Percentiles rank a stretch among this genome's conserved stretches.
phyloP scores from a whole-genome alignment of 495 filamentous ascomycete genomes.

The Annulohypoxylon maeteangense region DNA sequence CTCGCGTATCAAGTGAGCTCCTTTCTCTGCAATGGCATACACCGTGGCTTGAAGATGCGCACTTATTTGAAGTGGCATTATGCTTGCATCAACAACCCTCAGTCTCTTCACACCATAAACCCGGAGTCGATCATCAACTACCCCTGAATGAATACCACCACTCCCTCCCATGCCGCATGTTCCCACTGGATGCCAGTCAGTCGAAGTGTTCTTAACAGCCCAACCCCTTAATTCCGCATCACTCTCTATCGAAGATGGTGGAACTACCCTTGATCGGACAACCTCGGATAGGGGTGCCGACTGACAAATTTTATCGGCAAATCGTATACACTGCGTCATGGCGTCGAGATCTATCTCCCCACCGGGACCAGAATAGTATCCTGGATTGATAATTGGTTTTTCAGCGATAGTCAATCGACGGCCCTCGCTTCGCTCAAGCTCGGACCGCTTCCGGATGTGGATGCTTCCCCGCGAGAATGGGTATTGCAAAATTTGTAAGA shows the following conservation, averaged over 20 bases:
- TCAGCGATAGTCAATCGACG: background rate
- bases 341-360: constrained; percentile 1
- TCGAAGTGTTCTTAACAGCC: background rate
- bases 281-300: background rate
- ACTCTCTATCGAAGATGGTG: background rate
- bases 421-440: background rate
- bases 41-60: constrained; percentile 15
- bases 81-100: constrained; percentile 6
- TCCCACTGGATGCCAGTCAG: constrained; percentile 4
- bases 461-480: constrained; percentile 8
- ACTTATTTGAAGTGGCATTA: constrained; percentile 11
- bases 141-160: constrained; percentile 6
- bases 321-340: background rate
- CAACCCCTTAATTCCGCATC: background rate
- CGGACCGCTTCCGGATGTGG: background rate
- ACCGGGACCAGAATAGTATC: constrained; percentile 1
- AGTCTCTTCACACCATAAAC: constrained; percentile 2
- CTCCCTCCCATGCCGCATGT: constrained; percentile 1
- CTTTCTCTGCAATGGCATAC: constrained; percentile 7
- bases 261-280: background rate
- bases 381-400: background rate
- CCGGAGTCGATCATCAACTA: constrained; percentile 6
- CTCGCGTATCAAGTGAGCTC: background rate
- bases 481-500: background rate
- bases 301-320: background rate